phyloP scores from a whole-genome alignment of 768 basidiomycete species.

The Rhizopogon vinicolor region DNA sequence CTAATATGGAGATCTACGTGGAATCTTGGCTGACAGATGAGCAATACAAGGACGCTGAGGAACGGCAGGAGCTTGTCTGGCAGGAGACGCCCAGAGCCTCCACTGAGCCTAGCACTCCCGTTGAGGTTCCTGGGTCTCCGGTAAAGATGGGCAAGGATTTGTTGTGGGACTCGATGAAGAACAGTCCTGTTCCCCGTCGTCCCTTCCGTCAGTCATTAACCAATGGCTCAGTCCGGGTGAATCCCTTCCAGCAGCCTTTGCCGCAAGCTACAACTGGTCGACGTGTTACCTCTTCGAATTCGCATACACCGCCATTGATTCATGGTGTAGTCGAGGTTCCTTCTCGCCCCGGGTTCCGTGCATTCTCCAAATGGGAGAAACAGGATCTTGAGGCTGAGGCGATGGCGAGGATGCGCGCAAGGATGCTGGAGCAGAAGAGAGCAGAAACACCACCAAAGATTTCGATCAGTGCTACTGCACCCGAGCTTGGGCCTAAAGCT shows the following conservation, averaged over 20 bases:
- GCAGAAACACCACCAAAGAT: constrained; percentile 29
- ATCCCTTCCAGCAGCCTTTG: constrained; percentile 40
- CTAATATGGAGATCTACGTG: constrained; percentile 67
- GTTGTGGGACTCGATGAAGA: constrained; percentile 59
- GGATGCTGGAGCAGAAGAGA: constrained; percentile 41
- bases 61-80: constrained; percentile 59
- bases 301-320: constrained; percentile 20
- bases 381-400: constrained; percentile 80
- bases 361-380: constrained; percentile 81
- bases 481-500: constrained; percentile 16
- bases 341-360: constrained; percentile 38
- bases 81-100: constrained; percentile 49
- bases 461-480: constrained; percentile 17
- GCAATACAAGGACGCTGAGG: constrained; percentile 63
- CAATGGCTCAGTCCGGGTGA: constrained; percentile 40
- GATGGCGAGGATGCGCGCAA: constrained; percentile 64
- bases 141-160: constrained; percentile 57
- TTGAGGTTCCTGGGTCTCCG: constrained; percentile 34
- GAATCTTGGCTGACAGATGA: constrained; percentile 78
- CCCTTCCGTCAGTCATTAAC: constrained; percentile 46
- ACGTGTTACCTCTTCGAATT: constrained; percentile 37
- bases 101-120: constrained; percentile 38
- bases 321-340: constrained; percentile 49
- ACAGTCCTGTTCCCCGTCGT: constrained; percentile 34
- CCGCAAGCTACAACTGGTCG: constrained; percentile 33